A percentile compares a stretch with the other conserved stretches of the same genome.
Conservation (phyloP, 805 yeast genomes). For the Alloascoidea africana region DNA sequence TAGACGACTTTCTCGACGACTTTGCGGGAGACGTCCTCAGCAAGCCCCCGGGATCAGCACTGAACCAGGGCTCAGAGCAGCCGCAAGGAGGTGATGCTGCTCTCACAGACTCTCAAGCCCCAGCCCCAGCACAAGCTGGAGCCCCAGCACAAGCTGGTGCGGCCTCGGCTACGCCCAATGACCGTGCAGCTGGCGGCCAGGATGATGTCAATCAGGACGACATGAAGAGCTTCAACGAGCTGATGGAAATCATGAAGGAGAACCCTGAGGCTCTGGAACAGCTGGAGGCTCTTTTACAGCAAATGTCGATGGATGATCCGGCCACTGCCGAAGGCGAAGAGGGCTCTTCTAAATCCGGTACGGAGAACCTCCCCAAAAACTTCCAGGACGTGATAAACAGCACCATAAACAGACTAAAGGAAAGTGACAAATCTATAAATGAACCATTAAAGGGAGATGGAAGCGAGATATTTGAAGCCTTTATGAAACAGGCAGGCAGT, state of each 20-base stretch:
- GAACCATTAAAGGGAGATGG: constrained; percentile 21
- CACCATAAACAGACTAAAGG: constrained; percentile 68
- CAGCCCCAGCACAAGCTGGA: neutral
- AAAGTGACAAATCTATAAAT: constrained; percentile 60
- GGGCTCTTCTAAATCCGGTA: constrained; percentile 6
- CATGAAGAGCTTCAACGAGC: constrained; percentile 22
- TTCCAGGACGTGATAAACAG: constrained; percentile 67
- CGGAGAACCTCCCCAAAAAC: constrained; percentile 18
- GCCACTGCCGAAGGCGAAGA: constrained; percentile 11
- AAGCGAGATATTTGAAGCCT: constrained; percentile 41
- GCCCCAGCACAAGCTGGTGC: neutral
- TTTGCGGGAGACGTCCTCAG: constrained; percentile 57
- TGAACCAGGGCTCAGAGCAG: constrained; percentile 3
- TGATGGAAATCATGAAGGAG: constrained; percentile 31
- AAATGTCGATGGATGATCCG: constrained; percentile 11
- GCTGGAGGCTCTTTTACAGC: constrained; percentile 27
- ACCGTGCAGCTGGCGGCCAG: constrained; percentile 18
- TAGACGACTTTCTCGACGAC: constrained; percentile 62
- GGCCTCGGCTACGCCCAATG: constrained; percentile 4
- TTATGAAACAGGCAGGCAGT: constrained; percentile 42
- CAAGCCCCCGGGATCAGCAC: constrained; percentile 40
- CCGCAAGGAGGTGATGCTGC: constrained; percentile 3
- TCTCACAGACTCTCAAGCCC: constrained; percentile 14
- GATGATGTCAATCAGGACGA: constrained; percentile 23
- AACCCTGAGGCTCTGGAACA: constrained; percentile 37